A percentile compares a stretch with the other conserved stretches of the same genome.
Evolutionary conservation across 2,329 filamentous ascomycete genomes (phyloP).

Genomic region (Hypomyces perniciosus): DNA sequence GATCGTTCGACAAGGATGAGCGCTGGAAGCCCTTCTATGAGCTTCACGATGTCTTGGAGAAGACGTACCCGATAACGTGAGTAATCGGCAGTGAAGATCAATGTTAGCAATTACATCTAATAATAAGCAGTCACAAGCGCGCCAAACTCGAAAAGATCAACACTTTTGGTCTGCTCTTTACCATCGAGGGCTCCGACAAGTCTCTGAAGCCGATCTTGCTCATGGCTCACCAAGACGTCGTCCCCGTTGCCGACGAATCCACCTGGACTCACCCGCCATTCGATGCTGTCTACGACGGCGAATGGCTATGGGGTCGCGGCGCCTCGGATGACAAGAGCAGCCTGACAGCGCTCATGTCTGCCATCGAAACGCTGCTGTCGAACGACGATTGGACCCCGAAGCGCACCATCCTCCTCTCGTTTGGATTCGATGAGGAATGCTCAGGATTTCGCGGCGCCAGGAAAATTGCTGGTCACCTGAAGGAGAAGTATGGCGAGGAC

Average conservation of each 20-base stretch:
- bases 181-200: slow-evolving; percentile 46
- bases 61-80: slow-evolving; percentile 45
- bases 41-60: slow-evolving; percentile 41
- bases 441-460: slow-evolving; percentile 52
- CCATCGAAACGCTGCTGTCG: slow-evolving; percentile 44
- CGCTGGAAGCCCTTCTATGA: slow-evolving; percentile 50
- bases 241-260: slow-evolving; percentile 39
- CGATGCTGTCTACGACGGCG: slow-evolving; percentile 35
- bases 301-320: slow-evolving; percentile 39
- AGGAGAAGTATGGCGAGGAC: slow-evolving; percentile 48
- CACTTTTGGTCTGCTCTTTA: slow-evolving; percentile 56
- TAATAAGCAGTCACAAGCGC: slow-evolving; percentile 29
- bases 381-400: slow-evolving; percentile 44
- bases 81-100: slow-evolving; percentile 13
- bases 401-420: slow-evolving; percentile 52
- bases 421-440: slow-evolving; percentile 62
- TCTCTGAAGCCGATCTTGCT: slow-evolving; percentile 40
- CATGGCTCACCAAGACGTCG: slow-evolving; percentile 39
- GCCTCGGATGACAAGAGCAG: slow-evolving; percentile 39
- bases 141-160: slow-evolving; percentile 51
- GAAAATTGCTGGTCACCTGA: slow-evolving; percentile 42
- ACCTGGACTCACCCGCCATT: slow-evolving; percentile 40
- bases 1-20: slow-evolving; percentile 45
- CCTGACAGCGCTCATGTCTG: slow-evolving; percentile 33
- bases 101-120: background rate